Evolutionary conservation across 208 protist species (phyloP).

Genomic region (Leishmania martiniquensis): DNA sequence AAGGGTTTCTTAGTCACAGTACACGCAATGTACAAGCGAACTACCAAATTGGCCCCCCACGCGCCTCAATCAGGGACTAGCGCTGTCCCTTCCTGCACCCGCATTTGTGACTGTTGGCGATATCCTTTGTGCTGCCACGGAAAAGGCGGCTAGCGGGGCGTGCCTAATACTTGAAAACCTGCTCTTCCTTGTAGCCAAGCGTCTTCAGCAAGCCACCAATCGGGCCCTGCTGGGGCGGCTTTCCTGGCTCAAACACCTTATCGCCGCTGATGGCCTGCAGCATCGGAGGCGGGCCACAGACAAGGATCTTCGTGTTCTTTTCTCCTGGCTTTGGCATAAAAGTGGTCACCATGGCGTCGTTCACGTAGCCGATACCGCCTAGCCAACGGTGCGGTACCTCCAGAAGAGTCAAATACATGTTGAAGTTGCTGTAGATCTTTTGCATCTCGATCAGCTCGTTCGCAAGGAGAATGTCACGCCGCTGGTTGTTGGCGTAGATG

Average conservation of each 20-base stretch:
- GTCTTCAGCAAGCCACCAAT: constrained; percentile 68
- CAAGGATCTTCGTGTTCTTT: constrained; percentile 75
- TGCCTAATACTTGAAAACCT: constrained; percentile 88
- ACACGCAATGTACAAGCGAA: background rate
- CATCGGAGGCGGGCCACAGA: constrained; percentile 90
- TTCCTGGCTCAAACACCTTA: constrained; percentile 67
- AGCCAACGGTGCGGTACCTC: constrained; percentile 74
- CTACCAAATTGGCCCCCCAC: background rate
- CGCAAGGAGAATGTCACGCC: constrained; percentile 91
- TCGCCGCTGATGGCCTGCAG: constrained; percentile 84
- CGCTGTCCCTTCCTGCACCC: background rate
- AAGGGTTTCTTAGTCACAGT: background rate
- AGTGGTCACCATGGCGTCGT: constrained; percentile 74
- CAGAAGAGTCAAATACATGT: constrained; percentile 89
- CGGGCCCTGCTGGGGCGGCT: constrained; percentile 72
- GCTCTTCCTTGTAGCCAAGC: constrained; percentile 77
- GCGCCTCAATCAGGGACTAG: background rate
- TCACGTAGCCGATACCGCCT: constrained; percentile 85
- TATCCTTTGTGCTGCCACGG: background rate
- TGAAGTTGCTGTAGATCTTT: constrained; percentile 83
- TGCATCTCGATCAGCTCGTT: constrained; percentile 87
- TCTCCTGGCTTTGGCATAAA: constrained; percentile 81
- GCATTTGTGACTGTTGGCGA: background rate
- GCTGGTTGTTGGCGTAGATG: constrained; percentile 89
- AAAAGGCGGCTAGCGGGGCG: background rate